Percentiles rank a stretch among this genome's conserved stretches.
Conservation (phyloP, 331 rosid species). For the Malus hybrid region DNA sequence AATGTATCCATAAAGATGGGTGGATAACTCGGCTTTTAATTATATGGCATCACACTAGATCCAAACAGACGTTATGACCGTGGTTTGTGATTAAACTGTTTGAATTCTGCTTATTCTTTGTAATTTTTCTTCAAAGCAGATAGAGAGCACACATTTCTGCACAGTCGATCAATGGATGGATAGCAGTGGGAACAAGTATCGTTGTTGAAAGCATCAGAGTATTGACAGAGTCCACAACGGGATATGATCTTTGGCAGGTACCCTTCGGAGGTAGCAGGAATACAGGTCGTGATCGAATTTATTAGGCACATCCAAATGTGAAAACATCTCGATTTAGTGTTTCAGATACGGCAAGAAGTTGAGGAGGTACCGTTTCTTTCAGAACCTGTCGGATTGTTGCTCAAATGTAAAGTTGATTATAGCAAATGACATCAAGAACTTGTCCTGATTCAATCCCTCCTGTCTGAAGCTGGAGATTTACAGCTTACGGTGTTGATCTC, state of each 20-base stretch:
- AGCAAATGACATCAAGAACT: background rate
- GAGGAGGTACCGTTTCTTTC: background rate
- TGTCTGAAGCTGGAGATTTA: no score
- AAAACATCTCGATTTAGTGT: background rate
- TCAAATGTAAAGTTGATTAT: background rate
- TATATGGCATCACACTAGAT: no score
- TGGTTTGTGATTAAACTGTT: background rate
- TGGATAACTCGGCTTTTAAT: background rate
- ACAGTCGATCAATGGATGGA: conserved; percentile 43
- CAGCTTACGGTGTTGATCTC: no score
- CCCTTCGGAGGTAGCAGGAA: background rate
- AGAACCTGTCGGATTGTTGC: background rate
- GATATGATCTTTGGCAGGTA: background rate
- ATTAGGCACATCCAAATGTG: background rate
- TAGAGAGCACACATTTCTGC: conserved; percentile 43
- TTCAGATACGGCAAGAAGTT: background rate
- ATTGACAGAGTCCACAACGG: no score
- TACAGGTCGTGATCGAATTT: background rate
- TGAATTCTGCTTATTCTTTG: background rate
- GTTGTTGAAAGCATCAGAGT: background rate
- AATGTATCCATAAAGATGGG: background rate
- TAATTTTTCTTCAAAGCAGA: conserved; percentile 33
- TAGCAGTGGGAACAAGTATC: conserved; percentile 15
- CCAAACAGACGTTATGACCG: no score
- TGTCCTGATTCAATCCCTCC: background rate